Conservation (phyloP, 768 basidiomycete genomes). For the Filobasidium floriforme region DNA sequence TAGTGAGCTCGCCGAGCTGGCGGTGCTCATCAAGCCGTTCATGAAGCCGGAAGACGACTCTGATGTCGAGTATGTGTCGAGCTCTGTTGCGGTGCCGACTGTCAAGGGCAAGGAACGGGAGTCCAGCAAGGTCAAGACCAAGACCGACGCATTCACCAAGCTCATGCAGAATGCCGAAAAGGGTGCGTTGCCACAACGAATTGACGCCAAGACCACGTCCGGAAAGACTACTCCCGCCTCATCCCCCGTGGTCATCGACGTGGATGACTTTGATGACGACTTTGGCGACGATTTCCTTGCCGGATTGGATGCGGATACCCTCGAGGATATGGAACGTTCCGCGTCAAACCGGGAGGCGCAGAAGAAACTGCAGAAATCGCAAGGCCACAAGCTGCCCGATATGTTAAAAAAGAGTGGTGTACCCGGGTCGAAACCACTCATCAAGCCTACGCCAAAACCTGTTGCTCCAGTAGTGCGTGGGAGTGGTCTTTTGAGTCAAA, state of each 20-base stretch:
- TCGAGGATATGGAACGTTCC: slow-evolving; percentile 32
- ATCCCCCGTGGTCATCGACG: slow-evolving; percentile 24
- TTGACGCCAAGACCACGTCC: slow-evolving; percentile 22
- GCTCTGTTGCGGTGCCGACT: not conserved
- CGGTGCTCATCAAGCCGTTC: slow-evolving; percentile 61
- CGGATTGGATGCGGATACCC: slow-evolving; percentile 25
- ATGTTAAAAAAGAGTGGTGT: not conserved
- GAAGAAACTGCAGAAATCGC: slow-evolving; percentile 15
- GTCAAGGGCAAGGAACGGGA: not conserved
- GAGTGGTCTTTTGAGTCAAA: slow-evolving; percentile 12
- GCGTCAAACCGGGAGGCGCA: slow-evolving; percentile 20
- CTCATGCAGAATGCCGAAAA: slow-evolving; percentile 36
- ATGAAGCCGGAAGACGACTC: slow-evolving; percentile 45
- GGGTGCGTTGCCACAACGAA: slow-evolving; percentile 35
- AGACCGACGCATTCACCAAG: slow-evolving; percentile 36
- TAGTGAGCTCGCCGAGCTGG: slow-evolving; percentile 57
- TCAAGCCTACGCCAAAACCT: slow-evolving; percentile 34
- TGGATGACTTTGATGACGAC: slow-evolving; percentile 37
- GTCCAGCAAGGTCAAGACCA: slow-evolving; percentile 11
- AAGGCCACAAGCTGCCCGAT: not conserved
- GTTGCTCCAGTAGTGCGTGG: slow-evolving; percentile 3
- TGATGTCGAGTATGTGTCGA: slow-evolving; percentile 53
- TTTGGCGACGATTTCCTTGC: slow-evolving; percentile 19
- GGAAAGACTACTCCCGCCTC: slow-evolving; percentile 10
- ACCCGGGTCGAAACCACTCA: slow-evolving; percentile 10